Evolutionary conservation across 257 asterid species (phyloP), one percentile per base, ranked within the genome.

Genomic region (Capsicum rhomboideum): DNA sequence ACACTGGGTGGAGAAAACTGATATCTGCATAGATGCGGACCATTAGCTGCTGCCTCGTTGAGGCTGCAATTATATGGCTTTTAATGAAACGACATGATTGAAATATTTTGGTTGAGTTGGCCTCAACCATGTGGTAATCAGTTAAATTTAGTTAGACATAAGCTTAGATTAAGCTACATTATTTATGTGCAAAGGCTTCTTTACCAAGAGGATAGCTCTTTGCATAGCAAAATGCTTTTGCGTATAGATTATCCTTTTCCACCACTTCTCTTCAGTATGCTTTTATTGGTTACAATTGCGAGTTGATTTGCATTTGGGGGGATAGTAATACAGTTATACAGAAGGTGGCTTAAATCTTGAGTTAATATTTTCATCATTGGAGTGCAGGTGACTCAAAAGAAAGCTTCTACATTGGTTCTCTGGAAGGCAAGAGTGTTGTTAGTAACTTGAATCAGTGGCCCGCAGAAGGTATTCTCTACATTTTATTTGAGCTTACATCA

Each of bases 381-480:
- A 26, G 56, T 81, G 79, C 85, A 91, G 95, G 95, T 52, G 95
- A 92, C 82, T 87, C 90, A 9, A 92, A 91, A 84, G 94, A 92
- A 84, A 86, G 88, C 88, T 91, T 92, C 88, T 82, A 90, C 42
- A 80, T 92, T 79, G 94, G 95, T 42, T 85, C 94, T 80, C 84
- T 85, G 77, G 90, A 89, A 68, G 89, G 78, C 28, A 56, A 10
- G 17, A 20, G 82, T 8, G 67, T 82, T 29, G 42, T 1, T 55
- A 82, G 87, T 78, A 18, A 69, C 79, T 83, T 88, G 84, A 92
- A 92, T 86, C 95, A 92, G 85, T 92, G 95, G 94, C 93, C 95
- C 50, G 58, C 89, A 80, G 88, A 90, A 79, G 95, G 93, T 90
- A 87, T 63, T 79, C 34, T 40, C 49, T 26, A 23, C 37, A 42